A percentile compares a stretch with the other conserved stretches of the same genome.
These are phyloP conservation scores for Citrullus colocynthis DNA, from an alignment of 306 rosid species.

Conservation along the genomic window DNA sequence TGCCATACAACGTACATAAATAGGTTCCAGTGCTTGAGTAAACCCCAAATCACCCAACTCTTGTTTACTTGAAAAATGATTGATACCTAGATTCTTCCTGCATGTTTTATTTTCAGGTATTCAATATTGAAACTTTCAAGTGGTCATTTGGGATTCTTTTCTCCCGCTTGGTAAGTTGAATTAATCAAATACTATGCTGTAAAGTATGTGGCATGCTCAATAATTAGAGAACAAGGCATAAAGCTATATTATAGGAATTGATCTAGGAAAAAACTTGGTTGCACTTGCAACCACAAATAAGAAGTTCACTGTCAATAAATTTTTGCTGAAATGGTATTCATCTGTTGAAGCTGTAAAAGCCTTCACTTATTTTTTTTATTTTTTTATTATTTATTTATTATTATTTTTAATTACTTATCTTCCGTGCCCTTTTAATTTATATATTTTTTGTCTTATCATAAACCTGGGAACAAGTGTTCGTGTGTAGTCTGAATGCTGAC, in stretches of 20 bases:
- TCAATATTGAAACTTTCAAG: conserved; percentile 78
- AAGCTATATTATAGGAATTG: neutral
- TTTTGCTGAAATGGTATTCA: neutral
- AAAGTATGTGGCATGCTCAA: neutral
- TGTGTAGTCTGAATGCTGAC: neutral
- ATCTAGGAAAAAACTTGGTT: neutral
- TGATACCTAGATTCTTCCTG: neutral
- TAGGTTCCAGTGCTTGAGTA: neutral
- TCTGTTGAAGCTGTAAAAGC: neutral
- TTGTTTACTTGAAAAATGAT: neutral
- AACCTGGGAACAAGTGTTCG: neutral
- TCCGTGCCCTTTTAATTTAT: neutral
- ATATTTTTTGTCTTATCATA: neutral
- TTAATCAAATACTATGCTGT: neutral
- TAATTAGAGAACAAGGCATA: neutral
- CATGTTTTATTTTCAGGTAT: conserved; percentile 50
- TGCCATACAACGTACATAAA: neutral
- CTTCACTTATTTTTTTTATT: neutral
- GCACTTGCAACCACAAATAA: neutral
- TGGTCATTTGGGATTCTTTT: conserved; percentile 98
- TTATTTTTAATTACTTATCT: neutral
- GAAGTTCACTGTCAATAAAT: neutral
- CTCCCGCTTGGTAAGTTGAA: conserved; percentile 82
- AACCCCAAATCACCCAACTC: neutral
- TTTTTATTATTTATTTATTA: too few relatives aligned